Evolutionary conservation across 2,329 filamentous ascomycete species (phyloP), one percentile per base, ranked within the genome.

Genomic region (Beauveria pseudobassiana): DNA sequence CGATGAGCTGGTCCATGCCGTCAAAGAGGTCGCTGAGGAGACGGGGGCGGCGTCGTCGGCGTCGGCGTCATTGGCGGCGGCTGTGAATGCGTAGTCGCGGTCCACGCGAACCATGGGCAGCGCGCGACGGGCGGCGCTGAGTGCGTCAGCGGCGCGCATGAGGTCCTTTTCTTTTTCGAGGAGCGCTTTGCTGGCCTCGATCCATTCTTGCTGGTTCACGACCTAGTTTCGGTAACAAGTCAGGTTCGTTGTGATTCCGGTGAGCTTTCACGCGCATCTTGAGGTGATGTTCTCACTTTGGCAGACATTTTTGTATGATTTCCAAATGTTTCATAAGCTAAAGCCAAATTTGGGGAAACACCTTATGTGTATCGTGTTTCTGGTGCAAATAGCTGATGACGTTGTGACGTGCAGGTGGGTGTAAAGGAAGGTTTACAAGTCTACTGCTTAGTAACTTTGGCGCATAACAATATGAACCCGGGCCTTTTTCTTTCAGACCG

Each of bases 91-190:
- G 66, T 75, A 74, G 3, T 66, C 22, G 53, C 75, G 74, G 34
- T 69, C 67, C 22, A 78, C 63, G 38, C 72, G 73, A 54, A 77
- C 74, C 68, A 78, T 73, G 26, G 76, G 75, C 4, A 80, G 74
- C 6, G 72, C 63, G 12, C 70, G 72, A 22, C 72, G 72, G 38
- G 71, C 58, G 0, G 68, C 64, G 5, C 69, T 67, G 55, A 77
- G 67, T 20, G 64, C 66, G 22, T 73, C 70, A 52, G 62, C 63
- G 46, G 69, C 70, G 43, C 64, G 67, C 3, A 69, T 71, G 28
- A 70, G 67, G 20, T 70, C 68, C 58, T 75, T 76, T 61, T 76
- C 73, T 56, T 74, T 74, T 18, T 65, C 62, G 6, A 76, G 69
- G 22, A 76, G 68, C 3, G 67, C 67, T 49, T 71, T 75, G 50